A percentile compares a stretch with the other conserved stretches of the same genome.
These are phyloP conservation scores for Boletales sp. DNA, from an alignment of 768 basidiomycete genomes.

Conservation along the genomic window DNA sequence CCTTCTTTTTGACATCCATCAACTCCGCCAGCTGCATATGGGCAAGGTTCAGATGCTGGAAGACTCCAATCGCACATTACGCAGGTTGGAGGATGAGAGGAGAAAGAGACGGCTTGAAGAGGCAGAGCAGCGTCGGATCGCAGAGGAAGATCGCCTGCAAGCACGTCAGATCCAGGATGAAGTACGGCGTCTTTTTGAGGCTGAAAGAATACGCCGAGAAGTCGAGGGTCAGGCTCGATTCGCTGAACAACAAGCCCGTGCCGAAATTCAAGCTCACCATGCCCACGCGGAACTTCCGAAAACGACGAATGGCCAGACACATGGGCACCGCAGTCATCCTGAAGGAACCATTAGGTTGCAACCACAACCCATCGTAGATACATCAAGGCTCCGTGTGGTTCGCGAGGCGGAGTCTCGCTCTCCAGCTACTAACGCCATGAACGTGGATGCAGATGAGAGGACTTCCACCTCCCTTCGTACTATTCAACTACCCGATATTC, in stretches of 20 bases:
- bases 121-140: constrained; percentile 11
- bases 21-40: constrained; percentile 15
- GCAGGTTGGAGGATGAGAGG: constrained; percentile 24
- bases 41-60: constrained; percentile 17
- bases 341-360: constrained; percentile 12
- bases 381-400: constrained; percentile 25
- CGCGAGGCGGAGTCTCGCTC: not conserved
- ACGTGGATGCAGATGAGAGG: constrained; percentile 1
- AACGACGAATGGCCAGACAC: not conserved
- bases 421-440: not conserved
- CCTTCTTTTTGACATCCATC: constrained; percentile 11
- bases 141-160: constrained; percentile 16
- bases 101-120: constrained; percentile 14
- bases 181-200: constrained; percentile 2
- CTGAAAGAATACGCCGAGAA: constrained; percentile 9
- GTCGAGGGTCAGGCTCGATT: constrained; percentile 5
- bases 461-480: not conserved
- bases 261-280: constrained; percentile 5
- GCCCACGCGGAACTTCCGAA: not conserved
- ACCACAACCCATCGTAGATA: constrained; percentile 26
- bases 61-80: constrained; percentile 14
- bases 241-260: constrained; percentile 8
- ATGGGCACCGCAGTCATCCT: not conserved
- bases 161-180: constrained; percentile 4
- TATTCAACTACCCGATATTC: constrained; percentile 1